Percentiles rank a stretch among this genome's conserved stretches.
Conservation (phyloP, 768 basidiomycete genomes). For the Amanita exitialis region DNA sequence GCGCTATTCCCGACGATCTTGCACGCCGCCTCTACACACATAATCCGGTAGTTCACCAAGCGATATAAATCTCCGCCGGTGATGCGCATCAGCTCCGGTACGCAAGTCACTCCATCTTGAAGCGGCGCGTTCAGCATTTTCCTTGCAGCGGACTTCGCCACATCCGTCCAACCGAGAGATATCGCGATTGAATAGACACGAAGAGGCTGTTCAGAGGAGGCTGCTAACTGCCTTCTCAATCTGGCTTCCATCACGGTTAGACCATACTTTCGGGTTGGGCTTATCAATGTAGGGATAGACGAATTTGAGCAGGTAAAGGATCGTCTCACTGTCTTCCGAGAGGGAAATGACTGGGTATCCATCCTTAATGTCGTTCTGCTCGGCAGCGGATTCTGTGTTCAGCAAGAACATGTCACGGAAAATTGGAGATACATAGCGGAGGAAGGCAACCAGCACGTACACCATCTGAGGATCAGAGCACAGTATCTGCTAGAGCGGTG, state of each 20-base stretch:
- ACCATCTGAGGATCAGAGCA: conserved; percentile 17
- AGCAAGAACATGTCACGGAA: conserved; percentile 21
- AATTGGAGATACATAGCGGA: conserved; percentile 20
- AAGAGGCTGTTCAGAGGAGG: not conserved
- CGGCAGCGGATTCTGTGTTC: conserved; percentile 8
- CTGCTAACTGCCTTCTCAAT: not conserved
- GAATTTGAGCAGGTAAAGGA: conserved; percentile 4
- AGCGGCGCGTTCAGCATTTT: not conserved
- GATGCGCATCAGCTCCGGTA: not conserved
- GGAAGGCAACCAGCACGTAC: conserved; percentile 16
- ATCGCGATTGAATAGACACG: not conserved
- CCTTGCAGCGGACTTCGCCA: not conserved
- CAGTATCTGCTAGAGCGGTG: conserved; percentile 11
- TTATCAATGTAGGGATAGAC: not conserved
- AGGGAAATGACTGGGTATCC: conserved; percentile 7
- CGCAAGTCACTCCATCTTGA: not conserved
- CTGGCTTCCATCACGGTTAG: not conserved
- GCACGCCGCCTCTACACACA: not conserved
- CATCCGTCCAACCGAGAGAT: not conserved
- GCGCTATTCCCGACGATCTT: not conserved
- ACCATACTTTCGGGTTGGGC: not conserved
- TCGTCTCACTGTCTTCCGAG: conserved; percentile 7
- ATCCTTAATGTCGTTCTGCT: not conserved
- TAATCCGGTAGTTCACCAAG: not conserved
- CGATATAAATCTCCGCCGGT: not conserved